Base-by-base conservation (phyloP, 2,329 filamentous ascomycete genomes). In the Microdochium bolleyi region DNA sequence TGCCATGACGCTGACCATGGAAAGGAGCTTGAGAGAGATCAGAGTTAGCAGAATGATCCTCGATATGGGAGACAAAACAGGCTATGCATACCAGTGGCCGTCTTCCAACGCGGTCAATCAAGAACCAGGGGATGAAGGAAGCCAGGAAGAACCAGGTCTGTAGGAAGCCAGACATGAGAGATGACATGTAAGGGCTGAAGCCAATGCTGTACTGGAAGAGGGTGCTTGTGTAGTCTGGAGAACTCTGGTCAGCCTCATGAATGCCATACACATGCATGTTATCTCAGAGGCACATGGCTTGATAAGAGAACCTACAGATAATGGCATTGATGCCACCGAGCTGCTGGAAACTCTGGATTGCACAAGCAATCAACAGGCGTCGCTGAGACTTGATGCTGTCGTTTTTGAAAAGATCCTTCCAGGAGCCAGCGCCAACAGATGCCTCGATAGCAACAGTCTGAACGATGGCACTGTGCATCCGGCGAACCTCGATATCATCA, bases 131-230 rank as follows among this genome's bases (percentile, higher is more conserved):
- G 51, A 73, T 72, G 2, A 66, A 61, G 0, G 67, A 70, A 8
- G 69, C 70, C 14, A 70, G 63, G 9, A 74, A 59, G 52, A 72
- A 75, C 0, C 66, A 69, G 49, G 65, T 64, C 22, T 67, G 67
- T 27, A 65, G 68, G 51, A 64, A 70, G 3, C 79, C 78, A 22
- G 76, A 77, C 1, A 82, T 65, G 4, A 82, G 71, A 38, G 82
- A 64, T 30, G 77, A 75, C 32, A 81, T 63, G n/a, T 77, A 71
- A 1, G 73, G 69, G 13, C 63, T 62, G 3, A 75, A 55, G 2
- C 63, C 57, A 65, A 74, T 71, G 10, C 64, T 67, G 1, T 66
- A 56, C 46, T 71, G 60, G 49, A 70, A 71, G 21, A 75, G 66
- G 0, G 67, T 60, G 0, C 72, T 67, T 0, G 67, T 65, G 46